These are phyloP conservation scores for Nepenthes mirabilis DNA, from an alignment of 148 eudicot genomes.

Conservation along the genomic window DNA sequence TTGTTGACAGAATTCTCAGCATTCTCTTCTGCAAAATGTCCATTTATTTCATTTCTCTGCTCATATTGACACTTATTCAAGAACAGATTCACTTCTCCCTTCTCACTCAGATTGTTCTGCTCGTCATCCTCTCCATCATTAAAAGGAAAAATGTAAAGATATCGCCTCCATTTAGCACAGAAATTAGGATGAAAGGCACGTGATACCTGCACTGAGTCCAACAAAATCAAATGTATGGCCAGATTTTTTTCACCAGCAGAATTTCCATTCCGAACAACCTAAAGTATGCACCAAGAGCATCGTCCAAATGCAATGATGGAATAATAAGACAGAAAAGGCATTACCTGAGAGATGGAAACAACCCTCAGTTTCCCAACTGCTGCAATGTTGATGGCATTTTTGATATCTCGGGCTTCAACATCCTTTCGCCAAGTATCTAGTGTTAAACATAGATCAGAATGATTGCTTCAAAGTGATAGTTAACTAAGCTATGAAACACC, in stretches of 20 bases:
- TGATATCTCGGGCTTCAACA: constrained; percentile 48
- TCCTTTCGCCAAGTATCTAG: constrained; percentile 92
- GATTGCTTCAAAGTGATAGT: background rate
- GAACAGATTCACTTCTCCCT: constrained; percentile 9
- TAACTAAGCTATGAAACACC: too few species aligned
- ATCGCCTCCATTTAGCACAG: constrained; percentile 93
- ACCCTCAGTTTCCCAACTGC: constrained; percentile 71
- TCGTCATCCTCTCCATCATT: constrained; percentile 23
- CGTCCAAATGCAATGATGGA: background rate
- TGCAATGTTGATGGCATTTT: constrained; percentile 41
- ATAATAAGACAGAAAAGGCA: background rate
- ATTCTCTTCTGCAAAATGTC: constrained; percentile 4
- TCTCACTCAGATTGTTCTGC: constrained; percentile 12
- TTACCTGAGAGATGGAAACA: constrained; percentile 53
- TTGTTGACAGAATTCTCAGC: constrained; percentile 13
- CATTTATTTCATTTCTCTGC: constrained; percentile 6
- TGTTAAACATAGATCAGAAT: constrained; percentile 2
- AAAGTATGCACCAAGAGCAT: background rate
- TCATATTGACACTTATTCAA: constrained; percentile 8
- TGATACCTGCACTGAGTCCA: constrained; percentile 44
- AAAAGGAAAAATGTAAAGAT: constrained; percentile 81
- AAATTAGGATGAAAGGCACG: constrained; percentile 95
- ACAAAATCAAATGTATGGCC: constrained; percentile 2
- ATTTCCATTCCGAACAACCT: background rate
- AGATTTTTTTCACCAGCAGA: too few species aligned